Percentiles rank a stretch among this genome's conserved stretches.
phyloP scores from a whole-genome alignment of 805 yeast species.

The Zygotorulaspora sp. region DNA sequence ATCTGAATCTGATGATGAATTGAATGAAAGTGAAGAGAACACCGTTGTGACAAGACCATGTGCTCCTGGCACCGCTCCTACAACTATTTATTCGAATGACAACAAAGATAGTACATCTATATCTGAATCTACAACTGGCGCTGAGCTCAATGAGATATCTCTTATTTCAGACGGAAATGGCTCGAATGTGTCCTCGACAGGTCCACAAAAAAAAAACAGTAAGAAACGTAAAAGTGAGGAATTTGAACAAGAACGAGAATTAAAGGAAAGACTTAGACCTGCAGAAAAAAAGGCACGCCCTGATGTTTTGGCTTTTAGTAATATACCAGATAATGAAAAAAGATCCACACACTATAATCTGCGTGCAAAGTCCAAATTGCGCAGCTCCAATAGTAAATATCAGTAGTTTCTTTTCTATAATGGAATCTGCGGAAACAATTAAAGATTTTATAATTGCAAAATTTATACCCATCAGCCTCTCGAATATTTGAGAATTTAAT shows the following conservation, averaged over 20 bases:
- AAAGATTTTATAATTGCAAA: too few relatives aligned
- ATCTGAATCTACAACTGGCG: conserved; percentile 5
- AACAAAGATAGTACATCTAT: not conserved
- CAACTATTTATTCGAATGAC: conserved; percentile 1
- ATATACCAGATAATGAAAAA: conserved; percentile 27
- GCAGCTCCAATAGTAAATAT: conserved; percentile 12
- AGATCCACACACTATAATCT: conserved; percentile 33
- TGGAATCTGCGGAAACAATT: too few relatives aligned
- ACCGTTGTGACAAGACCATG: not conserved
- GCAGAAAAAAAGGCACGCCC: conserved; percentile 30
- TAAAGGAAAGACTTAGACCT: conserved; percentile 22
- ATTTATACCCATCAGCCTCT: too few relatives aligned
- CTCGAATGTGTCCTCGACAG: not conserved
- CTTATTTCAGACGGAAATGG: not conserved
- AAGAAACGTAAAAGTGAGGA: conserved; percentile 16
- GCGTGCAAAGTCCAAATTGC: conserved; percentile 32
- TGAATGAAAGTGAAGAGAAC: conserved; percentile 11
- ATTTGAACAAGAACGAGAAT: conserved; percentile 10
- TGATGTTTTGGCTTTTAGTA: conserved; percentile 21
- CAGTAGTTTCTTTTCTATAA: too few relatives aligned
- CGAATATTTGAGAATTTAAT: too few relatives aligned
- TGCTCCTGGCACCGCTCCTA: not conserved
- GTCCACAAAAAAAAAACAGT: conserved; percentile 2
- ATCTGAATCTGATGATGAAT: conserved; percentile 11
- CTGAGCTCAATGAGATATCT: conserved; percentile 1